Evolutionary conservation across 116 monocot species (phyloP), one percentile per base, ranked within the genome.

Genomic region (Posidonia oceanica): DNA sequence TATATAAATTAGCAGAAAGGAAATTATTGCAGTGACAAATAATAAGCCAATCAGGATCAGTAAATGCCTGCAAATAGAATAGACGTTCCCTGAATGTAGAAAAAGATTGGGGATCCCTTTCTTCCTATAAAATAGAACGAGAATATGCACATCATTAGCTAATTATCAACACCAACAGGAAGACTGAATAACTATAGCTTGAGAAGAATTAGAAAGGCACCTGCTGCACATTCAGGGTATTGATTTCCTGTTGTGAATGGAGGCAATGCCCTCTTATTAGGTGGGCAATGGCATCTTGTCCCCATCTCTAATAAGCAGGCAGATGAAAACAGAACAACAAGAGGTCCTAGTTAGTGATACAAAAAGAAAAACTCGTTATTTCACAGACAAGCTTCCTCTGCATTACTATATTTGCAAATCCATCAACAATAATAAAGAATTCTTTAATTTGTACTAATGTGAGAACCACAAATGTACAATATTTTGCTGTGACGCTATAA

Each of bases 61-160:
- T 66, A 4, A 20, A 39, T 74, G 69, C 97, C 87, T 92, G 92
- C 41, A 98, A 82, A 74, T 90, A 78, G 56, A 63, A 36, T 54
- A 98, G 97, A 2, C 97, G 85, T 23, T 98, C 93, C 65, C 78
- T 86, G 65, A 98, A 98, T 68, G 97, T 90, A 68, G 82, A 85
- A 81, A 98, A 92, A n/a, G 80, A 83, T 73, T 72, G 73, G 15
- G 80, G 75, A 59, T 87, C 85, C 79, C 72, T 83, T 48, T 80
- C 87, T 54, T 87, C 84, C 97, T 97, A 78, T 69, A 71, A 38
- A 74, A 63, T 14, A 64, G 65, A 64, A 29, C 0, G 29, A 11
- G 37, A 14, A 56, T 14, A 64, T 41, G 20, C 18, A 53, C 14
- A 4, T 3, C 21, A 29, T 68, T 52, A 44, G 5, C 53, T 12